Percentiles rank a stretch among this genome's conserved stretches.
Evolutionary conservation across 768 basidiomycete species (phyloP).

Genomic region (Porpolomopsis calyptriformis): DNA sequence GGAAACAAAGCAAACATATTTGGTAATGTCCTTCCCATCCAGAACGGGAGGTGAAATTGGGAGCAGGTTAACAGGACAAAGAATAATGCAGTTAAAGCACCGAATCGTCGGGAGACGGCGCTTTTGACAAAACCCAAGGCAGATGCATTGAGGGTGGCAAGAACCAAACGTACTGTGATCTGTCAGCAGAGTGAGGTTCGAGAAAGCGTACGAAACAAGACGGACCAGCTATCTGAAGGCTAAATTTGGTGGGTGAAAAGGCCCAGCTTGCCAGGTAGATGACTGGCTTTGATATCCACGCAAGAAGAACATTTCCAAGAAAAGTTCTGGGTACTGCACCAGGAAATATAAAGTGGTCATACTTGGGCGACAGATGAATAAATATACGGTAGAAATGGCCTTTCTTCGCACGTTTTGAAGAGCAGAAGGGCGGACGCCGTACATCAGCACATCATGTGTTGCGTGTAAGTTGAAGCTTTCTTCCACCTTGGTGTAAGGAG

Average conservation of each 20-base stretch:
- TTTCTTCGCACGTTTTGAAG: constrained; percentile 39
- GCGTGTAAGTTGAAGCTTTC: constrained; percentile 96
- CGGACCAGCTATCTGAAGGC: constrained; percentile 63
- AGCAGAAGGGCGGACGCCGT: constrained; percentile 40
- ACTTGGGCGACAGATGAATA: constrained; percentile 37
- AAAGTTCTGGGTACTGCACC: constrained; percentile 88
- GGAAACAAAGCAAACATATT: constrained; percentile 86
- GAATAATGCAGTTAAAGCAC: constrained; percentile 40
- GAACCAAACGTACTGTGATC: constrained; percentile 55
- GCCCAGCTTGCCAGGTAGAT: constrained; percentile 31
- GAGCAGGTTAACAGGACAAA: constrained; percentile 64
- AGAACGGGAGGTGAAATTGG: constrained; percentile 89
- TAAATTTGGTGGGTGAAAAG: constrained; percentile 43
- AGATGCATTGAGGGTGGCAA: constrained; percentile 55
- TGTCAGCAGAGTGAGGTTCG: neutral
- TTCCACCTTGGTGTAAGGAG: constrained; percentile 94
- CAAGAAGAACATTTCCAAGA: constrained; percentile 62
- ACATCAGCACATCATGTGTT: constrained; percentile 73
- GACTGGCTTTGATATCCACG: constrained; percentile 42
- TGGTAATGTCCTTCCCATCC: constrained; percentile 87
- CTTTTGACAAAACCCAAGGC: constrained; percentile 55
- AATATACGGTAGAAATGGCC: neutral
- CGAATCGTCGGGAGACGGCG: constrained; percentile 55
- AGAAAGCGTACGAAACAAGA: constrained; percentile 5
- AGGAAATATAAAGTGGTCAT: constrained; percentile 82